A percentile compares a stretch with the other conserved stretches of the same genome.
Evolutionary conservation across 2,329 filamentous ascomycete species (phyloP).

Genomic region (Tolypocladium album): DNA sequence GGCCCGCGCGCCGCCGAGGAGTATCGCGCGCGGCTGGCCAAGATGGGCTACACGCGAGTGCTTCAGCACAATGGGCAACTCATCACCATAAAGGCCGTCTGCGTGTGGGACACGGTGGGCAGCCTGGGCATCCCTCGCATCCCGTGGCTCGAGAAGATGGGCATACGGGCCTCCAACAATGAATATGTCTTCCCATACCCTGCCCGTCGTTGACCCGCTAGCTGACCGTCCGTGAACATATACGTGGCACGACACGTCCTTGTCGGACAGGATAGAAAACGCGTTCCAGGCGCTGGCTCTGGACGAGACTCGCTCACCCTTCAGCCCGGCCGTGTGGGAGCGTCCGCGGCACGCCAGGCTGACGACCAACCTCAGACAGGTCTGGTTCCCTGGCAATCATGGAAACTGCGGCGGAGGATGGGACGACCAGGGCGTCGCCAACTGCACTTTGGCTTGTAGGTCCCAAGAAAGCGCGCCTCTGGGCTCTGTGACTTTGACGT

Average conservation of each 20-base stretch:
- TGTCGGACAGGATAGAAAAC: slow-evolving; percentile 42
- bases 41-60: slow-evolving; percentile 32
- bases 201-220: not conserved
- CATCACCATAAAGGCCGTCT: slow-evolving; percentile 33
- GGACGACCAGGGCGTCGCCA: slow-evolving; percentile 35
- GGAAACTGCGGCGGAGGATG: slow-evolving; percentile 62
- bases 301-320: slow-evolving; percentile 44
- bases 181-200: slow-evolving; percentile 29
- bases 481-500: not conserved
- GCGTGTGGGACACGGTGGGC: slow-evolving; percentile 37
- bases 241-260: slow-evolving; percentile 41
- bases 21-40: slow-evolving; percentile 33
- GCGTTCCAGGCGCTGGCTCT: slow-evolving; percentile 50
- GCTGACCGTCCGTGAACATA: slow-evolving; percentile 27
- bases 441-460: slow-evolving; percentile 28
- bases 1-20: slow-evolving; percentile 27
- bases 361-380: slow-evolving; percentile 35
- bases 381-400: slow-evolving; percentile 63
- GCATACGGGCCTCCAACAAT: slow-evolving; percentile 31
- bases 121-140: slow-evolving; percentile 35
- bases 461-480: not conserved
- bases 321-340: slow-evolving; percentile 46
- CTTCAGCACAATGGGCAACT: slow-evolving; percentile 25
- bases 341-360: slow-evolving; percentile 24
- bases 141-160: slow-evolving; percentile 32